phyloP scores from a whole-genome alignment of 2,329 filamentous ascomycete genomes.

The Nakataea oryzae region DNA sequence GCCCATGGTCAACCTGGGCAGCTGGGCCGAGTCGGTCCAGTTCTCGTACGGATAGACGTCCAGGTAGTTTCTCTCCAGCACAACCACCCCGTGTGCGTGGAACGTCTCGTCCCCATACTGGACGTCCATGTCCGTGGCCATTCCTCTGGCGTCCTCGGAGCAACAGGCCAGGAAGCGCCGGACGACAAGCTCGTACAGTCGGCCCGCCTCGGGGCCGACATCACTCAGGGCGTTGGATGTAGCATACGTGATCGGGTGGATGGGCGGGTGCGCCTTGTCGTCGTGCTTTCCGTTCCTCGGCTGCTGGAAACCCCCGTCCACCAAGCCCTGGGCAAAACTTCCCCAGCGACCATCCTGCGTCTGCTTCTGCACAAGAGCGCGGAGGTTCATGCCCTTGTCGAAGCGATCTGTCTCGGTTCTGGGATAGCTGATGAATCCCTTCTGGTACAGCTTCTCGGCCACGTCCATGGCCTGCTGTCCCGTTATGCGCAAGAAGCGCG shows the following conservation, averaged over 20 bases:
- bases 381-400: constrained; percentile 78
- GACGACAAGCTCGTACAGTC: constrained; percentile 85
- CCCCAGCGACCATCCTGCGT: constrained; percentile 70
- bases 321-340: constrained; percentile 62
- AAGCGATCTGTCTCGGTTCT: constrained; percentile 96
- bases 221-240: constrained; percentile 47
- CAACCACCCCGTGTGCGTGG: constrained; percentile 70
- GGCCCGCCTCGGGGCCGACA: constrained; percentile 48
- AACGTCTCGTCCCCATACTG: constrained; percentile 77
- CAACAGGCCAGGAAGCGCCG: constrained; percentile 92
- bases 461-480: constrained; percentile 83
- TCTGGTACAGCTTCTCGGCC: constrained; percentile 82
- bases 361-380: constrained; percentile 73
- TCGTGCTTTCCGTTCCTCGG: constrained; percentile 80
- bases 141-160: constrained; percentile 83
- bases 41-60: constrained; percentile 95
- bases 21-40: constrained; percentile 78
- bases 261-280: constrained; percentile 94
- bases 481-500: constrained; percentile 77
- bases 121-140: constrained; percentile 76
- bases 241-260: constrained; percentile 87
- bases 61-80: constrained; percentile 83
- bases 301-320: constrained; percentile 67
- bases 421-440: constrained; percentile 94
- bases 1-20: constrained; percentile 69